Evolutionary conservation across 495 filamentous ascomycete genomes (phyloP).

Genomic region (Penicillium samsonianum): DNA sequence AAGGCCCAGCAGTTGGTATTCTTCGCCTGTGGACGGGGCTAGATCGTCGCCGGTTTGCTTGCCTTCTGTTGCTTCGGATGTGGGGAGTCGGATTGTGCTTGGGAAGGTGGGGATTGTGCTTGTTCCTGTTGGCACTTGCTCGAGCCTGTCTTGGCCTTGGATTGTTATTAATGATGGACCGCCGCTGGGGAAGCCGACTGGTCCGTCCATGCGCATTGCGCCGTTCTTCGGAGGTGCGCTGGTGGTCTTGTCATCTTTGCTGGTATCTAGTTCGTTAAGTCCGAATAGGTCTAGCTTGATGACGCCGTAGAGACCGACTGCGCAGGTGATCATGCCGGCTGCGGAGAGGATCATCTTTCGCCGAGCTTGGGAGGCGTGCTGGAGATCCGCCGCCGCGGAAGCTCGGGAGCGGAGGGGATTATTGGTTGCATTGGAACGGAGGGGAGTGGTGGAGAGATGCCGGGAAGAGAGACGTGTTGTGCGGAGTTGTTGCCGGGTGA

Average conservation of each 20-base stretch:
- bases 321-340: slow-evolving; percentile 38
- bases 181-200: slow-evolving; percentile 37
- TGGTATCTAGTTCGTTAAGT: slow-evolving; percentile 24
- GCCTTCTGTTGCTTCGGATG: slow-evolving; percentile 36
- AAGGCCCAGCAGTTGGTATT: slow-evolving; percentile 85
- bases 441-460: slow-evolving; percentile 29
- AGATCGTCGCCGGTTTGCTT: slow-evolving; percentile 45
- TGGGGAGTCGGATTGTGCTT: slow-evolving; percentile 62
- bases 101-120: slow-evolving; percentile 82
- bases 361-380: slow-evolving; percentile 31
- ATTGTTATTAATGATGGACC: slow-evolving; percentile 43
- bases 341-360: slow-evolving; percentile 40
- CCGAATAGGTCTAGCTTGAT: slow-evolving; percentile 46
- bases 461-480: slow-evolving; percentile 17
- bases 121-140: slow-evolving; percentile 79
- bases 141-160: slow-evolving; percentile 57
- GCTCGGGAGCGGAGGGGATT: slow-evolving; percentile 34
- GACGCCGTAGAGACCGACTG: slow-evolving; percentile 40
- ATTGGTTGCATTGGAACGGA: slow-evolving; percentile 30
- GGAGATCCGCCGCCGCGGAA: slow-evolving; percentile 15
- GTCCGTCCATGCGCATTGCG: slow-evolving; percentile 43
- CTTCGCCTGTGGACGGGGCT: slow-evolving; percentile 44
- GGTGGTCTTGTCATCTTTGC: slow-evolving; percentile 10
- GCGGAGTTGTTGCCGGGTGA: slow-evolving; percentile 31
- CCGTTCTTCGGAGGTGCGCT: slow-evolving; percentile 11